Conservation (phyloP, 78 protist genomes). For the Cavenderia fasciculata region DNA sequence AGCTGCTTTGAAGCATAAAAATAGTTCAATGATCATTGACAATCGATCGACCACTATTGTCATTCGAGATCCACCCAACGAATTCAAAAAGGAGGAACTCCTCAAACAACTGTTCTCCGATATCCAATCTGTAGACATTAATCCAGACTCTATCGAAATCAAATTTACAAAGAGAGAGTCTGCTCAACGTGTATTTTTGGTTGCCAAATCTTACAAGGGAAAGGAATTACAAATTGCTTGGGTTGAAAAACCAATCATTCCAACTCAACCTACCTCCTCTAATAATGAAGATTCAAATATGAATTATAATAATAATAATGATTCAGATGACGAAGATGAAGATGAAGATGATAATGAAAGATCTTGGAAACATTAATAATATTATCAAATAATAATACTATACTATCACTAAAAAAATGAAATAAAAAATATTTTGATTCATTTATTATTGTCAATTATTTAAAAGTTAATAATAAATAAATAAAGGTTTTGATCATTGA, state of each 20-base stretch:
- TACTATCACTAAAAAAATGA: no score
- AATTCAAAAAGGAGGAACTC: conserved; percentile 51
- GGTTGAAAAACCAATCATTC: conserved; percentile 14
- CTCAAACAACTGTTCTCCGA: conserved; percentile 28
- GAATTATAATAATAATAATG: background rate
- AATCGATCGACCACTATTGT: conserved; percentile 42
- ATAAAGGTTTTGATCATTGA: no score
- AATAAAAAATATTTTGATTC: no score
- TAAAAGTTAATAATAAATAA: no score
- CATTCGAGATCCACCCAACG: conserved; percentile 51
- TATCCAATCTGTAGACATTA: background rate
- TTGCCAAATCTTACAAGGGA: conserved; percentile 60
- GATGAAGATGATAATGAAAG: conserved; percentile 17
- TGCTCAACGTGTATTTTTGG: conserved; percentile 69
- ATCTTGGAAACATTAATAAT: conserved; percentile 57
- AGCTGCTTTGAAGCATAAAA: background rate
- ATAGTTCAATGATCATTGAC: conserved; percentile 32
- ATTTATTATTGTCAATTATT: no score
- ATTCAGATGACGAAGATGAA: conserved; percentile 24
- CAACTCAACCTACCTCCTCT: background rate
- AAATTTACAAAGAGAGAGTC: conserved; percentile 47
- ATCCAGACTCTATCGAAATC: conserved; percentile 16
- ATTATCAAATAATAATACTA: no score
- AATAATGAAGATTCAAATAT: background rate
- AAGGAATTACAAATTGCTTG: conserved; percentile 21